Conservation (phyloP, 805 yeast genomes). For the Saturnispora dispora region DNA sequence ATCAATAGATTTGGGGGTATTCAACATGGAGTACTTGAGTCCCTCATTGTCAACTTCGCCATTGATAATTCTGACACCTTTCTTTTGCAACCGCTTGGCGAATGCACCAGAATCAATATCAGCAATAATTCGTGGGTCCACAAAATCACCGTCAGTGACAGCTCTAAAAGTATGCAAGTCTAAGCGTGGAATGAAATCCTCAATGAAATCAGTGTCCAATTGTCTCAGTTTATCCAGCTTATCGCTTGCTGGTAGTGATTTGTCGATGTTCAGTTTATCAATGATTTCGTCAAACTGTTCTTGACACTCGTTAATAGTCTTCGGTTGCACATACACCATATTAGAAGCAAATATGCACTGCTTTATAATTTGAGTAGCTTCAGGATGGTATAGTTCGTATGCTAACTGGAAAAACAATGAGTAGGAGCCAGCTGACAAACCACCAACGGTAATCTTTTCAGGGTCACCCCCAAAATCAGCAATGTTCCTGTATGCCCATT, state of each 20-base stretch:
- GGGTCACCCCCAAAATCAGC: constrained; percentile 39
- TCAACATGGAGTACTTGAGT: constrained; percentile 8
- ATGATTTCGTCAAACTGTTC: constrained; percentile 31
- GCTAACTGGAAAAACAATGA: constrained; percentile 34
- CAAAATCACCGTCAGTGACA: constrained; percentile 32
- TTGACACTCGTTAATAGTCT: constrained; percentile 27
- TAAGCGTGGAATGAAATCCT: constrained; percentile 18
- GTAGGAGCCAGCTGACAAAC: constrained; percentile 40
- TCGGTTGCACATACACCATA: constrained; percentile 32
- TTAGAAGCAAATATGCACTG: constrained; percentile 30
- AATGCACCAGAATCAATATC: constrained; percentile 27
- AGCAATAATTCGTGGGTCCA: constrained; percentile 22
- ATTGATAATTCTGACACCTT: constrained; percentile 8
- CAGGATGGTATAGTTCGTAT: constrained; percentile 34
- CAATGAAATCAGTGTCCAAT: constrained; percentile 14
- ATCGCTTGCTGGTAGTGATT: constrained; percentile 7
- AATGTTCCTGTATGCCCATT: constrained; percentile 38
- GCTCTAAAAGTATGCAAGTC: constrained; percentile 28
- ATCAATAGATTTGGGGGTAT: constrained; percentile 20
- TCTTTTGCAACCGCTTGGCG: constrained; percentile 3
- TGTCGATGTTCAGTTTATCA: constrained; percentile 17
- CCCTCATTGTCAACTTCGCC: constrained; percentile 14
- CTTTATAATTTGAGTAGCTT: constrained; percentile 31
- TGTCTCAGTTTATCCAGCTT: constrained; percentile 10
- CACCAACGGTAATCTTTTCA: constrained; percentile 33